A percentile compares a stretch with the other conserved stretches of the same genome.
phyloP scores from a whole-genome alignment of 495 filamentous ascomycete genomes.

The Podospora tetraspora region DNA sequence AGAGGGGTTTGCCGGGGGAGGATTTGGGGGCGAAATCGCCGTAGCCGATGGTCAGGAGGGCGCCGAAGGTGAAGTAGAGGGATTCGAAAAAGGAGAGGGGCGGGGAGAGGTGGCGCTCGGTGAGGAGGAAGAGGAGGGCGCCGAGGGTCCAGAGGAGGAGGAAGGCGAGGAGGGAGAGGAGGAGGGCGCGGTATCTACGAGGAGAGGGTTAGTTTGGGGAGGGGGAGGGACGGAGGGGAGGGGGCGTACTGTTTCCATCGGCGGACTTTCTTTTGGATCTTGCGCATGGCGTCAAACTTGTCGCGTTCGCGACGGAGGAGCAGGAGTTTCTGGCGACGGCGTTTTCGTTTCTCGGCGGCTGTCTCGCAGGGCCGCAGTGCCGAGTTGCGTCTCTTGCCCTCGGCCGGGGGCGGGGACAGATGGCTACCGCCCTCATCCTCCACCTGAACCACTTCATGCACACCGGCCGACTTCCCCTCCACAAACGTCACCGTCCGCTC shows the following conservation, averaged over 20 bases:
- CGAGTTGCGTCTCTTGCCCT: constrained; percentile 19
- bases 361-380: constrained; percentile 44
- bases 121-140: constrained; percentile 56
- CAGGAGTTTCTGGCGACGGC: constrained; percentile 47
- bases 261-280: constrained; percentile 57
- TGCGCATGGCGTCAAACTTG: constrained; percentile 71
- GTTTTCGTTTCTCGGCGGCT: constrained; percentile 52
- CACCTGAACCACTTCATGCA: neutral
- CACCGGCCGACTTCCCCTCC: constrained; percentile 21
- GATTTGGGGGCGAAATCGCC: constrained; percentile 62
- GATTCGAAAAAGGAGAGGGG: constrained; percentile 63
- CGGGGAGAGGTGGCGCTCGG: constrained; percentile 37
- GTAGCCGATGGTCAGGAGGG: constrained; percentile 73
- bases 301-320: constrained; percentile 54
- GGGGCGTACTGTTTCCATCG: constrained; percentile 61
- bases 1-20: constrained; percentile 68
- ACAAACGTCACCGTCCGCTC: constrained; percentile 34
- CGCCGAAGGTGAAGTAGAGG: constrained; percentile 70
- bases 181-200: constrained; percentile 50
- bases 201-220: constrained; percentile 18
- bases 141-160: constrained; percentile 67
- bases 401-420: neutral
- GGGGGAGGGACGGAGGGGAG: constrained; percentile 48
- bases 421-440: neutral
- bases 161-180: constrained; percentile 54